Conservation (phyloP, 1,139 yeast genomes). For the Pichia sp. region DNA sequence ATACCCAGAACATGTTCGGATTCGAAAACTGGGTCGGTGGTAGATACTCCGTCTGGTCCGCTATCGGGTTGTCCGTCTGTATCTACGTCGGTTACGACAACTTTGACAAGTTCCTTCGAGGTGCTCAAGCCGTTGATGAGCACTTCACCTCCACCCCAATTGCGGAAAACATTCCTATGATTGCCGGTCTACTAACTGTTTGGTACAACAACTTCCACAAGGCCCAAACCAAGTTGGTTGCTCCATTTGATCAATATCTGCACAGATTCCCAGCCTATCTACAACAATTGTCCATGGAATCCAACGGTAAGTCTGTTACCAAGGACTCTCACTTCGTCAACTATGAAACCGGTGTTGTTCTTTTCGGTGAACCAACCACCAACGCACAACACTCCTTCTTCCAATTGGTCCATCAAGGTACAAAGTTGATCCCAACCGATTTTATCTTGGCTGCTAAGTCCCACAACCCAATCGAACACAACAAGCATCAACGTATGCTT, state of each 20-base stretch:
- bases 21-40: slow-evolving; percentile 99
- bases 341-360: slow-evolving; percentile 92
- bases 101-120: slow-evolving; percentile 85
- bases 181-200: slow-evolving; percentile 89
- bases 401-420: slow-evolving; percentile 99
- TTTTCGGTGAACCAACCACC: slow-evolving; percentile 98
- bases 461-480: slow-evolving; percentile 93
- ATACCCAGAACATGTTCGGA: slow-evolving; percentile 96
- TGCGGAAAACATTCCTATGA: slow-evolving; percentile 84
- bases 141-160: slow-evolving; percentile 82
- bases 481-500: slow-evolving; percentile 94
- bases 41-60: slow-evolving; percentile 98
- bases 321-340: slow-evolving; percentile 86
- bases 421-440: slow-evolving; percentile 94
- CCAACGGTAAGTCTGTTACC: slow-evolving; percentile 96
- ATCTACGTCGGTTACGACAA: slow-evolving; percentile 92
- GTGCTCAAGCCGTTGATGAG: slow-evolving; percentile 95
- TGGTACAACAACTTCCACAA: slow-evolving; percentile 99
- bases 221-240: slow-evolving; percentile 96
- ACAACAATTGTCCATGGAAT: slow-evolving; percentile 98
- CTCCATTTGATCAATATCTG: slow-evolving; percentile 97
- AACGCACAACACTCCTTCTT: slow-evolving; percentile 99
- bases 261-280: slow-evolving; percentile 99
- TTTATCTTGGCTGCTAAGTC: slow-evolving; percentile 96
- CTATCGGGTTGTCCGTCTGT: slow-evolving; percentile 94